Evolutionary conservation across 169 alveolate genomes (phyloP).

Genomic region (Perkinsus olseni): DNA sequence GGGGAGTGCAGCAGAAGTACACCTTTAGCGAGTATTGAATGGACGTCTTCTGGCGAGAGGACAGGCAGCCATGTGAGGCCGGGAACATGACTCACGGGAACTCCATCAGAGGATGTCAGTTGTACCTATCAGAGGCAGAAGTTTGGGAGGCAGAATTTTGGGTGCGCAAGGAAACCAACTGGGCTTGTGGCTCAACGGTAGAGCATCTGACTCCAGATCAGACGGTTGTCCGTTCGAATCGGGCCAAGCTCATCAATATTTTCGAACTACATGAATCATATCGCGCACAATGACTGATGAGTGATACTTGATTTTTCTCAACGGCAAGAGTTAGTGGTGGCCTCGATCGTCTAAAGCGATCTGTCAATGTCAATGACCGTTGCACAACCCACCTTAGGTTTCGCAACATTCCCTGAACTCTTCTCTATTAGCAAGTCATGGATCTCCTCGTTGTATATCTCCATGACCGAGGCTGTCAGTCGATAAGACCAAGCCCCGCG

Average conservation of each 20-base stretch:
- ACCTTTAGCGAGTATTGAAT: background rate
- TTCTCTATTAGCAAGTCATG: constrained; percentile 56
- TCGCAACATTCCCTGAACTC: background rate
- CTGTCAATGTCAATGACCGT: background rate
- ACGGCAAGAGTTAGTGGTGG: too few species aligned
- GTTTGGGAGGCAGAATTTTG: background rate
- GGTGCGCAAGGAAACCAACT: background rate
- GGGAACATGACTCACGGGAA: background rate
- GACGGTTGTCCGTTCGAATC: constrained; percentile 4
- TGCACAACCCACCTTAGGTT: background rate
- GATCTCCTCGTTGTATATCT: constrained; percentile 74
- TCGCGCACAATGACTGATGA: too few species aligned
- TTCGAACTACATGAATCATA: too few species aligned
- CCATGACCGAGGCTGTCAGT: constrained; percentile 16
- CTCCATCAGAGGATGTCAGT: background rate
- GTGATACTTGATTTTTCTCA: too few species aligned
- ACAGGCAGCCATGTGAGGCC: background rate
- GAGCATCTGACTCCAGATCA: constrained; percentile 3
- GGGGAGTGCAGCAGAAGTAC: background rate
- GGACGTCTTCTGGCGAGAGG: background rate
- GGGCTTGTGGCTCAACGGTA: constrained; percentile 5
- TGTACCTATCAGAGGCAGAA: background rate
- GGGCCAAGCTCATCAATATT: background rate
- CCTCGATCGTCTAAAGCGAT: too few species aligned
- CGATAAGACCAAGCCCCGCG: background rate